Evolutionary conservation across 2,329 filamentous ascomycete species (phyloP).

Genomic region (Pyrenophora graminea): DNA sequence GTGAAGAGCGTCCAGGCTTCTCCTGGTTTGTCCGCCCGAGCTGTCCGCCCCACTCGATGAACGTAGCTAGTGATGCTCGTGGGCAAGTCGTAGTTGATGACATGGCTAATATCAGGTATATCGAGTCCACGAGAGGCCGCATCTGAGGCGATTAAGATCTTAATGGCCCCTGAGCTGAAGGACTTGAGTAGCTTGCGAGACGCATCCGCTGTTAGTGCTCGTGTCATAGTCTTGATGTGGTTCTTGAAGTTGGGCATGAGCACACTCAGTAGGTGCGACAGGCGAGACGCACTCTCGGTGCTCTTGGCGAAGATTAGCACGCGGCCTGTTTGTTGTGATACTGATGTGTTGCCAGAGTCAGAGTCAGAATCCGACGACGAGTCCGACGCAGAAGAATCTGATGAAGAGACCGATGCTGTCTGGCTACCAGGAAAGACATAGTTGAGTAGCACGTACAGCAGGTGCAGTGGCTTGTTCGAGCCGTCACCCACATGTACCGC

Average conservation of each 20-base stretch:
- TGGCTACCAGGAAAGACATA: constrained; percentile 46
- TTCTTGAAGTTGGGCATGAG: constrained; percentile 63
- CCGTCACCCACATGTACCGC: constrained; percentile 56
- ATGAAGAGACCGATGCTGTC: constrained; percentile 10
- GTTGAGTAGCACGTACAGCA: constrained; percentile 74
- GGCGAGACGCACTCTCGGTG: constrained; percentile 82
- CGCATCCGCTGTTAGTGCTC: constrained; percentile 72
- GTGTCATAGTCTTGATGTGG: constrained; percentile 72
- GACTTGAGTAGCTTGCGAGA: constrained; percentile 69
- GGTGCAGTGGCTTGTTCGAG: constrained; percentile 71
- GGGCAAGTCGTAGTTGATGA: constrained; percentile 93
- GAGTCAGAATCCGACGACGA: constrained; percentile 19
- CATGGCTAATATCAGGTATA: constrained; percentile 75
- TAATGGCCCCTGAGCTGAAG: constrained; percentile 66
- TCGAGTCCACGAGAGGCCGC: constrained; percentile 92
- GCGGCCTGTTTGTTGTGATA: constrained; percentile 31
- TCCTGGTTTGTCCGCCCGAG: constrained; percentile 75
- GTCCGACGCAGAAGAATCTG: constrained; percentile 15
- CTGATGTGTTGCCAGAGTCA: constrained; percentile 13
- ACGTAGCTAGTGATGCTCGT: constrained; percentile 81
- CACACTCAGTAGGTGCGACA: constrained; percentile 76
- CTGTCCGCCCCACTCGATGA: constrained; percentile 89
- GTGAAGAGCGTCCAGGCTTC: constrained; percentile 86
- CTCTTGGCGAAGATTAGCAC: constrained; percentile 88
- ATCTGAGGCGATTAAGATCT: constrained; percentile 86